Percentiles rank a stretch among this genome's conserved stretches.
phyloP scores from a whole-genome alignment of 768 basidiomycete species.

The Boletus rubropictus region DNA sequence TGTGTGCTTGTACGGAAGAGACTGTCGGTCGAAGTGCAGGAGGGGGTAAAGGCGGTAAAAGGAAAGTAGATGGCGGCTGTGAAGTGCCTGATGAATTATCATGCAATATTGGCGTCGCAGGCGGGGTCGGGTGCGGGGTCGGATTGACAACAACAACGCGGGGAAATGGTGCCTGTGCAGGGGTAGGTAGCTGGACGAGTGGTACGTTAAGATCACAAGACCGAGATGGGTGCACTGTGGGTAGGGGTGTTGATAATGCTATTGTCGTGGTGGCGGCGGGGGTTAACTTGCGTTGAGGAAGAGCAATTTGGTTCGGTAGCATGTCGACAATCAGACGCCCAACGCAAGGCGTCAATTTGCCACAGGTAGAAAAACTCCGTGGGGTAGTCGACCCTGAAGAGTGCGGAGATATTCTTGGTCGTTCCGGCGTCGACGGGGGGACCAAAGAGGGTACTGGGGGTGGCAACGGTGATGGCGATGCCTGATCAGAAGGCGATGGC shows the following conservation, averaged over 20 bases:
- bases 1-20: neutral
- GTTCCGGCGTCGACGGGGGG: slow-evolving; percentile 28
- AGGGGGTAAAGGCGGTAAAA: slow-evolving; percentile 29
- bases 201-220: slow-evolving; percentile 19
- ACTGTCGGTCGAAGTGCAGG: slow-evolving; percentile 10
- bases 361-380: slow-evolving; percentile 9
- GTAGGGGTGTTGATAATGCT: slow-evolving; percentile 4
- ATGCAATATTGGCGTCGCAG: slow-evolving; percentile 52
- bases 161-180: slow-evolving; percentile 36
- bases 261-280: neutral
- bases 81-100: slow-evolving; percentile 18
- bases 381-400: slow-evolving; percentile 10
- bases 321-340: slow-evolving; percentile 56
- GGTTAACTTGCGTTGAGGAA: slow-evolving; percentile 17
- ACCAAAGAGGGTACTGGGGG: slow-evolving; percentile 11
- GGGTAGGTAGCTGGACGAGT: slow-evolving; percentile 25
- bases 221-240: slow-evolving; percentile 6
- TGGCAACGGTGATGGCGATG: slow-evolving; percentile 27
- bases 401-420: slow-evolving; percentile 23
- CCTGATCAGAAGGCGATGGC: slow-evolving; percentile 27
- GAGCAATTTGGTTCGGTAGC: slow-evolving; percentile 39
- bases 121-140: slow-evolving; percentile 75
- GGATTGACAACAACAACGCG: slow-evolving; percentile 67
- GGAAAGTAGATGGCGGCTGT: slow-evolving; percentile 25
- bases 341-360: slow-evolving; percentile 27